A percentile compares a stretch with the other conserved stretches of the same genome.
Conservation (phyloP, 768 basidiomycete species). For the Boletellus sp. region DNA sequence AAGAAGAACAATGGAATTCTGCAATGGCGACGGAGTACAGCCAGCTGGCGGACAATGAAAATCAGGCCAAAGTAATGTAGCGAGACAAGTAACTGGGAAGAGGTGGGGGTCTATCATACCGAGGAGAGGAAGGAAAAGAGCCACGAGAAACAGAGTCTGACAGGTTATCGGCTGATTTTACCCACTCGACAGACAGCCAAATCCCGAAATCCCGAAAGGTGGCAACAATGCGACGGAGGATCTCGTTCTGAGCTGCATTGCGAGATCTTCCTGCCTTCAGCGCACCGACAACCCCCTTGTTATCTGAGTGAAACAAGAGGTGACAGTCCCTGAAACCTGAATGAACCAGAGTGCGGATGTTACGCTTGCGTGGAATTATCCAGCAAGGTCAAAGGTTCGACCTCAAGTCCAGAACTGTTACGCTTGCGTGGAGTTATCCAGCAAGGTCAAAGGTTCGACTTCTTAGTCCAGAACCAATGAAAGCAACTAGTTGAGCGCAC, state of each 20-base stretch:
- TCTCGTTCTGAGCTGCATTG: background rate
- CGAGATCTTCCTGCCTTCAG: conserved; percentile 1
- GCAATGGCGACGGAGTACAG: too few relatives aligned
- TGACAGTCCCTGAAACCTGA: conserved; percentile 17
- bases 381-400: too few relatives aligned
- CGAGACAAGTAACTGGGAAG: conserved; percentile 1
- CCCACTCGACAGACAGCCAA: conserved; percentile 1
- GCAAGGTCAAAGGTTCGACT: too few relatives aligned
- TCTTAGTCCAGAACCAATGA: too few relatives aligned
- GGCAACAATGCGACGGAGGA: background rate
- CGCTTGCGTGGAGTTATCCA: too few relatives aligned
- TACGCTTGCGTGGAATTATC: too few relatives aligned
- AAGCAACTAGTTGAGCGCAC: too few relatives aligned
- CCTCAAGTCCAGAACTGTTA: too few relatives aligned
- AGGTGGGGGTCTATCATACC: conserved; percentile 2
- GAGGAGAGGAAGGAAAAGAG: conserved; percentile 15
- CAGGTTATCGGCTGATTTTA: conserved; percentile 27
- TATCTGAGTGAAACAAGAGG: conserved; percentile 38
- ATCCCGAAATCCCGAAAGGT: background rate
- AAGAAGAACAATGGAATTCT: too few relatives aligned
- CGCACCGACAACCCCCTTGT: conserved; percentile 34
- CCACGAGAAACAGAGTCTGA: conserved; percentile 40
- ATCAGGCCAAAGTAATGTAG: background rate
- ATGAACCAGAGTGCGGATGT: background rate
- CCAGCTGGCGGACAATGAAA: too few relatives aligned